These are phyloP conservation scores for Lasiodiplodia theobromae DNA, from an alignment of 2,329 filamentous ascomycete genomes.

Conservation along the genomic window DNA sequence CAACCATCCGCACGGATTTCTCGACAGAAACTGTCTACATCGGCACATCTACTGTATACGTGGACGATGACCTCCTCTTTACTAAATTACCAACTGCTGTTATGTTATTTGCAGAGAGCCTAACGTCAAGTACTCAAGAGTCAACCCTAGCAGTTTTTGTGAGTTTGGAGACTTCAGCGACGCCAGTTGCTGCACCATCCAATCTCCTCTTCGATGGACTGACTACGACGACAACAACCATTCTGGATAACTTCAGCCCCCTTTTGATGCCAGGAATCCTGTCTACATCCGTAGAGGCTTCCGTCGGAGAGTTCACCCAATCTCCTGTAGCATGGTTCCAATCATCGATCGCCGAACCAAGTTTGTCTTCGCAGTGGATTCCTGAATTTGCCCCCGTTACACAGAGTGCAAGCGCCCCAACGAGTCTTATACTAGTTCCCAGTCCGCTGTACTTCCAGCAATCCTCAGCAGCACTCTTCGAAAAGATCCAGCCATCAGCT, in stretches of 20 bases:
- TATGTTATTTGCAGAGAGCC: not conserved
- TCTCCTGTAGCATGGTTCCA: not conserved
- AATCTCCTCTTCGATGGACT: not conserved
- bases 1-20: not conserved
- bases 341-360: not conserved
- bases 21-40: constrained; percentile 15
- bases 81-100: not conserved
- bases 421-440: not conserved
- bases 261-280: not conserved
- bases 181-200: not conserved
- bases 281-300: not conserved
- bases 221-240: not conserved
- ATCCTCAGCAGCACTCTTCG: not conserved
- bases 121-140: not conserved
- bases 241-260: not conserved
- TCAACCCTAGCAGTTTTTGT: not conserved
- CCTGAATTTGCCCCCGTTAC: constrained; percentile 5
- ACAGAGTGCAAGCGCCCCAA: not conserved
- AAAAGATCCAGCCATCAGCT: not conserved
- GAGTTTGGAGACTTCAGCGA: not conserved
- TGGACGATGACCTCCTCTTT: not conserved
- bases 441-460: not conserved
- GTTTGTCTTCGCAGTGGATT: not conserved
- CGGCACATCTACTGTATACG: constrained; percentile 18
- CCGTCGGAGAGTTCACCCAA: not conserved